A percentile compares a stretch with the other conserved stretches of the same genome.
phyloP scores from a whole-genome alignment of 2,329 filamentous ascomycete genomes.

The Ceratocystis harringtonii region DNA sequence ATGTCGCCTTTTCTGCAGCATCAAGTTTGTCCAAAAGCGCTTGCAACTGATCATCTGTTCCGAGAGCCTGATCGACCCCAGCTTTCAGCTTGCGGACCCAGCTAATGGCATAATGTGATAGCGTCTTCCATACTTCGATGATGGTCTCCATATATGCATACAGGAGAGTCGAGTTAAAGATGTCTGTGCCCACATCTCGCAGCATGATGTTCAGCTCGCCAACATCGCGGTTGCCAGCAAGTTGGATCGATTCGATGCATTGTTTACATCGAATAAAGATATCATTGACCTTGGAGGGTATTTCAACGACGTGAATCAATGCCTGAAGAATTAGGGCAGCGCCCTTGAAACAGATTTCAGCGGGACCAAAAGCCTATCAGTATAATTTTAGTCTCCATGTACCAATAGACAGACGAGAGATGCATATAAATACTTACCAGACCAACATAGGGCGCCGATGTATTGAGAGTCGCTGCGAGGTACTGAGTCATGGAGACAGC shows the following conservation, averaged over 20 bases:
- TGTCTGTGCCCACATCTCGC: background rate
- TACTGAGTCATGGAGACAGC: background rate
- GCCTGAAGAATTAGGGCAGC: conserved; percentile 5
- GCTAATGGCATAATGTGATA: background rate
- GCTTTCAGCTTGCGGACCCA: background rate
- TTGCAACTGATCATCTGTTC: background rate
- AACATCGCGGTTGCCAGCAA: background rate
- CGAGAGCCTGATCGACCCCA: background rate
- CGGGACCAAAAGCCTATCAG: conserved; percentile 7
- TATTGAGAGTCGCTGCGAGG: background rate
- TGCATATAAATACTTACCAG: background rate
- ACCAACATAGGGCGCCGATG: background rate
- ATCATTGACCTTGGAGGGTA: background rate
- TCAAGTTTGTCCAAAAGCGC: background rate
- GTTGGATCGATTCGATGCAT: background rate
- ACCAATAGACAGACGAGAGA: too few species aligned
- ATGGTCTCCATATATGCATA: conserved; percentile 8
- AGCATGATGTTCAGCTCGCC: background rate
- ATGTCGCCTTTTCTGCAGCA: background rate
- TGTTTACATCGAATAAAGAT: conserved; percentile 1
- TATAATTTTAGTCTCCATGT: background rate
- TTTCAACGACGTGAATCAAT: background rate
- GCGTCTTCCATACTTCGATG: background rate
- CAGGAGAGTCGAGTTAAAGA: conserved; percentile 1
- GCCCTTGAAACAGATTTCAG: conserved; percentile 10